Evolutionary conservation across 2,329 filamentous ascomycete species (phyloP).

Genomic region (Nannizziopsis barbatae): DNA sequence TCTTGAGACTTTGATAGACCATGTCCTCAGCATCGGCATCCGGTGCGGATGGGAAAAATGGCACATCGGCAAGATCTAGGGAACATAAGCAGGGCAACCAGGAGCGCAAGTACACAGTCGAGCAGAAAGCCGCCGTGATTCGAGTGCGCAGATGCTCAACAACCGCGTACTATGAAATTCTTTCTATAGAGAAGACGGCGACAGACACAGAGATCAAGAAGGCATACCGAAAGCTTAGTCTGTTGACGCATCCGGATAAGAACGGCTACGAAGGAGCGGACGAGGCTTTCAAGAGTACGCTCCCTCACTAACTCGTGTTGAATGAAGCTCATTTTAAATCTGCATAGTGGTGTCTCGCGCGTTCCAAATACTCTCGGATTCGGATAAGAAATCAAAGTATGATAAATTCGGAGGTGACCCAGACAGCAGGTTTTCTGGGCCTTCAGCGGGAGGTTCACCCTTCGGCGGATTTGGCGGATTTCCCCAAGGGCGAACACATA

Average conservation of each 20-base stretch:
- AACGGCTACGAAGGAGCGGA: conserved; percentile 93
- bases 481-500: conserved; percentile 44
- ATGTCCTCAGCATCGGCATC: conserved; percentile 39
- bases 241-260: conserved; percentile 96
- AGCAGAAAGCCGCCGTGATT: conserved; percentile 85
- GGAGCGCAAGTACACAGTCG: conserved; percentile 59
- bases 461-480: conserved; percentile 43
- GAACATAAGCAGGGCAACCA: conserved; percentile 43
- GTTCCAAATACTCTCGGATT: conserved; percentile 84
- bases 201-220: conserved; percentile 89
- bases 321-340: conserved; percentile 8
- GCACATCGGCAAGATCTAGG: conserved; percentile 34
- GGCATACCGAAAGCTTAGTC: conserved; percentile 85
- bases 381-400: conserved; percentile 81
- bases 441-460: conserved; percentile 30
- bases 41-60: conserved; percentile 34
- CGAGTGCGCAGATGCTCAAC: conserved; percentile 72
- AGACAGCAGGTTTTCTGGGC: conserved; percentile 63
- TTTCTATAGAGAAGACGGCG: conserved; percentile 57
- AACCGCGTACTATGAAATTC: conserved; percentile 92
- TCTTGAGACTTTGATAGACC: background rate
- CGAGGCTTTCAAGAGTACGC: conserved; percentile 85
- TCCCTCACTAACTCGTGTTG: background rate
- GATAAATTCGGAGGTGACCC: conserved; percentile 88
- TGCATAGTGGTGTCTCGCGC: conserved; percentile 69